These are phyloP conservation scores for Fragilaria radians DNA, from an alignment of 108 stramenopile genomes.

Conservation along the genomic window DNA sequence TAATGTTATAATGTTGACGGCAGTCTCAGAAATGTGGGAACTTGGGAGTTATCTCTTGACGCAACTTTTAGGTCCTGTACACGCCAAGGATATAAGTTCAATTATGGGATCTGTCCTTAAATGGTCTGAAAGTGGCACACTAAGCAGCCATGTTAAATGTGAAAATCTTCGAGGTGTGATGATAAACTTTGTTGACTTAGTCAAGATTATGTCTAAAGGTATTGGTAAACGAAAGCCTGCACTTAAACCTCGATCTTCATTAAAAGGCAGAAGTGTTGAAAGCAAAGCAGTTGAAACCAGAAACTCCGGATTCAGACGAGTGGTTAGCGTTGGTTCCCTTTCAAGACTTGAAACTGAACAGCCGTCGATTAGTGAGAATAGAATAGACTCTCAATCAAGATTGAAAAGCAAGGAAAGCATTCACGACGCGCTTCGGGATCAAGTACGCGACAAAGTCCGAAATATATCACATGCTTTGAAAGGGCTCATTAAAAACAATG, in stretches of 20 bases:
- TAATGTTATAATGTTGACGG: slow-evolving; percentile 85
- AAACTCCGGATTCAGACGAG: slow-evolving; percentile 42
- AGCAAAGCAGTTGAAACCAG: slow-evolving; percentile 13
- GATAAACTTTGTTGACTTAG: slow-evolving; percentile 47
- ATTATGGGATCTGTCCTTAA: slow-evolving; percentile 62
- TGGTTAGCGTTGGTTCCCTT: slow-evolving; percentile 61
- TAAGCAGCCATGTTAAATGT: slow-evolving; percentile 52
- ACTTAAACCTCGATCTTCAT: slow-evolving; percentile 20
- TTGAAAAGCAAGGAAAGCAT: slow-evolving; percentile 43
- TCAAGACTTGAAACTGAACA: slow-evolving; percentile 33
- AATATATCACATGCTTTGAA: slow-evolving; percentile 70
- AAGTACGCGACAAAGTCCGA: slow-evolving; percentile 82
- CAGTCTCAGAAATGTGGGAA: slow-evolving; percentile 97
- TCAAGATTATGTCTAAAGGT: slow-evolving; percentile 66
- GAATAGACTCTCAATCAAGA: slow-evolving; percentile 2
- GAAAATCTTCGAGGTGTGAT: slow-evolving; percentile 53
- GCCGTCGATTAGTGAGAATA: slow-evolving; percentile 4
- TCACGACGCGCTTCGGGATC: slow-evolving; percentile 86
- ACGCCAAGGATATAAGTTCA: slow-evolving; percentile 71
- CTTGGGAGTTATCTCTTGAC: slow-evolving; percentile 76
- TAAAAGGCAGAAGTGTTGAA: slow-evolving; percentile 38
- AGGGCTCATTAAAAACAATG: slow-evolving; percentile 59
- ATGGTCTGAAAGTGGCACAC: slow-evolving; percentile 67
- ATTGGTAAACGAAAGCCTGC: slow-evolving; percentile 58
- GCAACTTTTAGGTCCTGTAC: slow-evolving; percentile 75